Conservation (phyloP, 1,284 basidiomycete species). For the Phaffia rhodozyma region DNA sequence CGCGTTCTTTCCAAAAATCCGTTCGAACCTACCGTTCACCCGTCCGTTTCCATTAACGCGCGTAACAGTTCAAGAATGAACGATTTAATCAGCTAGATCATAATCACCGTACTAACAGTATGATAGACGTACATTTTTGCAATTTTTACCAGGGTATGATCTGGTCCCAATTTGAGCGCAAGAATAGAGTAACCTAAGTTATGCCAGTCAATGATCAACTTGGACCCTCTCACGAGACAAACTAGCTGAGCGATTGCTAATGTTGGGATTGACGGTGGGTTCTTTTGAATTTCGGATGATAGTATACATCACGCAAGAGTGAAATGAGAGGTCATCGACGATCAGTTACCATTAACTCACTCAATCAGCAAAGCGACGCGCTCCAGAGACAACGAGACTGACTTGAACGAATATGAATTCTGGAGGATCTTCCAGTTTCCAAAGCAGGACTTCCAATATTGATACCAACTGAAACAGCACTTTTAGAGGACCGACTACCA, state of each 20-base stretch:
- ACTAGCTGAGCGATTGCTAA: constrained; percentile 72
- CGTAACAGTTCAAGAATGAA: no score
- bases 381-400: constrained; percentile 24
- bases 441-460: constrained; percentile 48
- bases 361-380: neutral
- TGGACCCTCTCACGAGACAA: constrained; percentile 53
- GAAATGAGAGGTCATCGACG: neutral
- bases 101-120: neutral
- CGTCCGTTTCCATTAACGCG: neutral
- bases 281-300: constrained; percentile 43
- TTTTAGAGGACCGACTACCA: constrained; percentile 68
- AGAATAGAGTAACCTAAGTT: constrained; percentile 93
- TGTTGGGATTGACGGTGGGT: constrained; percentile 92
- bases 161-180: constrained; percentile 59
- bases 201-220: constrained; percentile 97
- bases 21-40: constrained; percentile 54
- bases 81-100: neutral
- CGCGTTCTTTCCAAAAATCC: constrained; percentile 60
- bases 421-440: constrained; percentile 42
- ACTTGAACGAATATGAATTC: constrained; percentile 86
- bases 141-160: constrained; percentile 57
- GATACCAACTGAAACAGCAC: constrained; percentile 54
- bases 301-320: constrained; percentile 16
- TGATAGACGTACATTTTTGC: constrained; percentile 49
- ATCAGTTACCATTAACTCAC: constrained; percentile 2